These are phyloP conservation scores for Backusella westeae DNA, from an alignment of 192 early-diverging fungal genomes.

Conservation along the genomic window DNA sequence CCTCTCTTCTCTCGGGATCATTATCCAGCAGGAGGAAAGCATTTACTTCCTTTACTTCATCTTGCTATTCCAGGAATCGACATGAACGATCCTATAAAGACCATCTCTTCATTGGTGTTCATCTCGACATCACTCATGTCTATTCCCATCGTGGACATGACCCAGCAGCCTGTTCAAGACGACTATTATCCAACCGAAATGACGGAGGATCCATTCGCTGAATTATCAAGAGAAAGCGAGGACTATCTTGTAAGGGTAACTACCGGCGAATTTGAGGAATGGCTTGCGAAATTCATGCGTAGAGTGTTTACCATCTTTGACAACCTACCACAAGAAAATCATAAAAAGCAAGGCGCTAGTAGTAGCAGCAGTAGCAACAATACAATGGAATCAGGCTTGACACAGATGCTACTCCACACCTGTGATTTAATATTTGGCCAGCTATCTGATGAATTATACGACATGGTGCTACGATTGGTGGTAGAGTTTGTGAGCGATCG, in stretches of 20 bases:
- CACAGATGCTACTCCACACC: constrained; percentile 56
- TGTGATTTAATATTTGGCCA: constrained; percentile 70
- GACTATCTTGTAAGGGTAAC: constrained; percentile 65
- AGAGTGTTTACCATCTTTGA: constrained; percentile 77
- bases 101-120: constrained; percentile 69
- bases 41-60: constrained; percentile 74
- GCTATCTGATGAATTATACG: constrained; percentile 61
- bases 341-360: constrained; percentile 39
- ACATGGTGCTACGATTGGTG: constrained; percentile 57
- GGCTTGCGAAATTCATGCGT: constrained; percentile 80
- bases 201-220: constrained; percentile 34
- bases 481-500: constrained; percentile 54
- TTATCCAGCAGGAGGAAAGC: constrained; percentile 84
- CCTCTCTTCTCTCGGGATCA: constrained; percentile 72
- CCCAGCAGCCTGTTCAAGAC: constrained; percentile 27
- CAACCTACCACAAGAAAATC: constrained; percentile 68
- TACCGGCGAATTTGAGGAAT: constrained; percentile 85
- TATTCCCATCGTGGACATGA: constrained; percentile 67
- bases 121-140: constrained; percentile 60
- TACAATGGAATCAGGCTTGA: constrained; percentile 45
- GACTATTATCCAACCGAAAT: constrained; percentile 30
- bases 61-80: constrained; percentile 89
- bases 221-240: constrained; percentile 59
- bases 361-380: background rate
- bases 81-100: constrained; percentile 88